These are phyloP conservation scores for Discostella stelligeroides DNA, from an alignment of 108 stramenopile species.

Conservation along the genomic window DNA sequence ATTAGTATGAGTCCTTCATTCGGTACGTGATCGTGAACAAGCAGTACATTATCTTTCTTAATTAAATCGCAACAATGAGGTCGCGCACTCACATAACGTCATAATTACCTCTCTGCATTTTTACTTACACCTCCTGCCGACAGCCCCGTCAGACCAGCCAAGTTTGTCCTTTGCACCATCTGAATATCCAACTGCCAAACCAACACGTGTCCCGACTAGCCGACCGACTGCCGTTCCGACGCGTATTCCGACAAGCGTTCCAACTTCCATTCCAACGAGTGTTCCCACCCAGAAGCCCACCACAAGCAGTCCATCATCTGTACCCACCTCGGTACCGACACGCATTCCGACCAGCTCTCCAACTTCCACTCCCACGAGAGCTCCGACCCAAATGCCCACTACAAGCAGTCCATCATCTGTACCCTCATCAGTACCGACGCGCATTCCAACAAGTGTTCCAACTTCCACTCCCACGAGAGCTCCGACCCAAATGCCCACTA, in stretches of 20 bases:
- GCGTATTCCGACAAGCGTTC: conserved; percentile 6
- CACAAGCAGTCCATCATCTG: not conserved
- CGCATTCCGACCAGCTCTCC: conserved; percentile 8
- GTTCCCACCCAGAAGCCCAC: conserved; percentile 16
- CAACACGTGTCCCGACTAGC: conserved; percentile 8
- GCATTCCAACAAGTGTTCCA: too few species aligned
- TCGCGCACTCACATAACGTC: too few species aligned
- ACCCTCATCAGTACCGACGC: conserved; percentile 12
- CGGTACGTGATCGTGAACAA: conserved; percentile 12
- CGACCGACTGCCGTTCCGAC: conserved; percentile 10
- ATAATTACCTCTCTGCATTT: too few species aligned
- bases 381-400: conserved; percentile 16
- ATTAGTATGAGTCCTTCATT: conserved; percentile 9
- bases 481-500: conserved; percentile 15
- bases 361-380: conserved; percentile 1
- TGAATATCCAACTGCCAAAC: conserved; percentile 8
- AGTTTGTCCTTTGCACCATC: conserved; percentile 2
- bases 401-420: not conserved
- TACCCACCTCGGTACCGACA: not conserved
- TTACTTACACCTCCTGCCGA: too few species aligned
- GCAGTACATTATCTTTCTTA: too few species aligned
- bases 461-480: conserved; percentile 1
- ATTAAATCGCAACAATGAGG: too few species aligned
- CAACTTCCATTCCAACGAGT: conserved; percentile 5
- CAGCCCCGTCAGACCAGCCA: too few species aligned